Base-by-base conservation (phyloP, 768 basidiomycete species). In the Trametes punicea region DNA sequence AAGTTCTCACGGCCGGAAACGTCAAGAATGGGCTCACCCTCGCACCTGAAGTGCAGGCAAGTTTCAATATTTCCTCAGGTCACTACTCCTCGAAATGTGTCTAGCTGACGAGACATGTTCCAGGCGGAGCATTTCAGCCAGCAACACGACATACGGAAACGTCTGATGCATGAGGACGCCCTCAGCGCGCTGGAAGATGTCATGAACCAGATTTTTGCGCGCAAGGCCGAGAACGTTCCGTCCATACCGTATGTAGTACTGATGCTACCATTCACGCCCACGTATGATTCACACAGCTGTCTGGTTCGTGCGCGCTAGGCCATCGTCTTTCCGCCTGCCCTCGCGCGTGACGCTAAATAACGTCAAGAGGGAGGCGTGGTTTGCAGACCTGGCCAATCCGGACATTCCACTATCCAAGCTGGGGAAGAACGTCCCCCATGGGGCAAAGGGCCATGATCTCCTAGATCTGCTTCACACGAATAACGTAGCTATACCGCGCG, bases 391-490 rank as follows among this genome's bases (percentile, higher is more conserved):
- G 10, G 89, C 91, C 11, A 82, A 93, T 60, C 83, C 90, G 1
- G 77, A 84, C 29, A 87, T 93, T 13, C 91, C 91, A 4, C 75
- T 93, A 15, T 75, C 87, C 65, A 92, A 89, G 66, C 74, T 93
- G 9, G 88, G 88, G 6, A 91, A 90, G 71, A 89, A 83, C 66
- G 88, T 93, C 4, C 92, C 91, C 2, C 89, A 93, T 65, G 89
- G 89, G 0, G 86, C 86, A 4, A 93, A 90, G 69, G 92, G 90
- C 1, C 84, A 87, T 60, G 90, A 92, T 64, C 77, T 93, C 26
- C 73, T 94, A 47, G 91, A 93, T 57, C 73, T 93, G 39, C 71
- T 94, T 27, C 88, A 93, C 51, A 75, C 77, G 6, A 84, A 90
- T 51, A 81, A 85, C 54, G 87, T 93, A 25, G 87, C 86, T 6